A percentile compares a stretch with the other conserved stretches of the same genome.
Conservation (phyloP, 257 asterid species). For the Solanum lignicaule region DNA sequence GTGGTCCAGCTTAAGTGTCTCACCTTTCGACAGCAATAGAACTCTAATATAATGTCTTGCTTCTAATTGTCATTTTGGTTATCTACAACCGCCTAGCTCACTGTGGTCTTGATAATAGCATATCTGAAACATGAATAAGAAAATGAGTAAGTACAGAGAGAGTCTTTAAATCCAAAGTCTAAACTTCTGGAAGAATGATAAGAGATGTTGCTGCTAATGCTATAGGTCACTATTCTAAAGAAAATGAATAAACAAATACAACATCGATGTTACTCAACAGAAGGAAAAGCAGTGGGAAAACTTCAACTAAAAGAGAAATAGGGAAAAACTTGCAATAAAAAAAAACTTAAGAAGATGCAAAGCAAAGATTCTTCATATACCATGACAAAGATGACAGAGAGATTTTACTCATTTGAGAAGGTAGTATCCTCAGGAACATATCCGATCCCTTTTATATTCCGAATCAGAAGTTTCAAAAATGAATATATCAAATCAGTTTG, state of each 20-base stretch:
- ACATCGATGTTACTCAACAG: not conserved
- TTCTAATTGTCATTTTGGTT: not conserved
- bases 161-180: not conserved
- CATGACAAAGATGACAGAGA: not conserved
- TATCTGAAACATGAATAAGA: not conserved
- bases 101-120: not conserved
- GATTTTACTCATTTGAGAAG: not conserved
- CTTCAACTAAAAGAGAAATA: not conserved
- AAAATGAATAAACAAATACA: not conserved
- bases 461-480: constrained; percentile 16
- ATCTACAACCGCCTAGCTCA: not conserved
- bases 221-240: not conserved
- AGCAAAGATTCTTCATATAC: not conserved
- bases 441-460: constrained; percentile 12
- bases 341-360: not conserved
- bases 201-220: not conserved
- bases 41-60: not conserved
- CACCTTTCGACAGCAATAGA: not conserved
- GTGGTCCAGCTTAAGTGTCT: not conserved
- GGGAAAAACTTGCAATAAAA: not conserved
- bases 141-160: not conserved
- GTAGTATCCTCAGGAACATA: not conserved
- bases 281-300: not conserved
- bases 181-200: not conserved
- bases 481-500: constrained; percentile 12